Conservation (phyloP, 2,329 filamentous ascomycete species). For the Myriosclerotinia duriaeana region DNA sequence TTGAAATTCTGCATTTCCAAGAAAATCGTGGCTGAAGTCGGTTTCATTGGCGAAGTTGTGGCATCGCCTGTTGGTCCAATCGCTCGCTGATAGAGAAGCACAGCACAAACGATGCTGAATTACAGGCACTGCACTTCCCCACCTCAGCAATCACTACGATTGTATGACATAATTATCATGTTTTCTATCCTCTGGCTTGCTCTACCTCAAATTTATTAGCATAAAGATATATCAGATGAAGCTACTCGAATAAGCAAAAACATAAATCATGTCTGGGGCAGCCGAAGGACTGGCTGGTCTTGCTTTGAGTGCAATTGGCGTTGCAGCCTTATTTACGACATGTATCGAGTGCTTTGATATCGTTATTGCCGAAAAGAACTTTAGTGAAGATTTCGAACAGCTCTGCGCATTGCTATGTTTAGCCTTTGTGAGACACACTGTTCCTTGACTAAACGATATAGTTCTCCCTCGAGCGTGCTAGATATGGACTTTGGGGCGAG, state of each 20-base stretch:
- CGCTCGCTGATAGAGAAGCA: neutral
- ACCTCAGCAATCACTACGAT: neutral
- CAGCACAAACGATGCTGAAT: neutral
- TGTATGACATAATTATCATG: neutral
- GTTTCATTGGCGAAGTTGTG: no score
- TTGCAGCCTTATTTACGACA: conserved; percentile 34
- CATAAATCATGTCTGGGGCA: conserved; percentile 14
- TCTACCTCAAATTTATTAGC: neutral
- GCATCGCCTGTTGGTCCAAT: no score
- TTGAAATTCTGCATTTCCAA: no score
- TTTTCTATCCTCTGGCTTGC: neutral
- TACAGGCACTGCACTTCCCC: neutral
- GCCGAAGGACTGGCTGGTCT: conserved; percentile 29
- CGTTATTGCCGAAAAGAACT: conserved; percentile 30
- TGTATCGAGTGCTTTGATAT: conserved; percentile 39
- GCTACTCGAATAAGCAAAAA: neutral
- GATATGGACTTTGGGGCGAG: conserved; percentile 27
- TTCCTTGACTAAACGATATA: neutral
- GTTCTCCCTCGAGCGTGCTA: conserved; percentile 22
- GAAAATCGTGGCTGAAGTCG: no score
- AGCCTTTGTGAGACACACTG: neutral
- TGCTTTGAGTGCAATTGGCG: conserved; percentile 29
- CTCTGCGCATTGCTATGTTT: conserved; percentile 27
- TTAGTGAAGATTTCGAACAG: conserved; percentile 35
- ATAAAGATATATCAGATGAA: neutral